Percentiles rank a stretch among this genome's conserved stretches.
These are phyloP conservation scores for Yamadazyma epiphylla DNA, from an alignment of 1,139 yeast genomes.

Conservation along the genomic window DNA sequence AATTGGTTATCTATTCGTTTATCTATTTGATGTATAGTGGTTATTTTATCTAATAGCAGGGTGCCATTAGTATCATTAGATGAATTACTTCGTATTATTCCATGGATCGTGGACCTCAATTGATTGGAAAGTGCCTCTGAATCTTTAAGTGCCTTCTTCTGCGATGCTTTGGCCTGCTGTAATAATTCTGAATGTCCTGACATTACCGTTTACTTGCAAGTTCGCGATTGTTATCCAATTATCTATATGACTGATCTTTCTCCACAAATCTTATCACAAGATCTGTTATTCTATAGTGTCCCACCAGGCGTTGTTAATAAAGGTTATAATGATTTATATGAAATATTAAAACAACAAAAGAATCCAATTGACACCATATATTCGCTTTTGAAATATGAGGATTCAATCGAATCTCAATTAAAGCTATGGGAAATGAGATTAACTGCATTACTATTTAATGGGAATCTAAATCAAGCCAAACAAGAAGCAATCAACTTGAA, in stretches of 20 bases:
- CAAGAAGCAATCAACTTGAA: conserved; percentile 37
- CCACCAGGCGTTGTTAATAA: conserved; percentile 1
- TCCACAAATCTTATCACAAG: conserved; percentile 1
- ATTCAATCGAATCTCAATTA: conserved; percentile 11
- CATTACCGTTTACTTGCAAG: neutral
- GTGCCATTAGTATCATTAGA: conserved; percentile 18
- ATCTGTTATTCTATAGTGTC: conserved; percentile 1
- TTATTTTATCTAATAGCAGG: conserved; percentile 35
- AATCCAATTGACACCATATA: conserved; percentile 8
- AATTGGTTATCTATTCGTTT: conserved; percentile 35
- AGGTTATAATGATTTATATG: conserved; percentile 3
- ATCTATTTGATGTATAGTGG: conserved; percentile 43
- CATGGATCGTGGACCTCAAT: conserved; percentile 20
- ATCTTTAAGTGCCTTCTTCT: conserved; percentile 23
- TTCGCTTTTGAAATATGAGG: conserved; percentile 11
- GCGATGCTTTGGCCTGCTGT: conserved; percentile 33
- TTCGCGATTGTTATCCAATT: no score
- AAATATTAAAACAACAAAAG: conserved; percentile 1
- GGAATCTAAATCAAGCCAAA: conserved; percentile 28
- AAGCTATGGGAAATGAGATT: conserved; percentile 39
- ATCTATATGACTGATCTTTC: neutral
- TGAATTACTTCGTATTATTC: conserved; percentile 27
- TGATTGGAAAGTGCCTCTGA: conserved; percentile 28
- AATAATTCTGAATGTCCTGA: neutral
- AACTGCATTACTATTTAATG: conserved; percentile 25